phyloP scores from a whole-genome alignment of 2,329 filamentous ascomycete species.

The Endoconidiophora laricicola region DNA sequence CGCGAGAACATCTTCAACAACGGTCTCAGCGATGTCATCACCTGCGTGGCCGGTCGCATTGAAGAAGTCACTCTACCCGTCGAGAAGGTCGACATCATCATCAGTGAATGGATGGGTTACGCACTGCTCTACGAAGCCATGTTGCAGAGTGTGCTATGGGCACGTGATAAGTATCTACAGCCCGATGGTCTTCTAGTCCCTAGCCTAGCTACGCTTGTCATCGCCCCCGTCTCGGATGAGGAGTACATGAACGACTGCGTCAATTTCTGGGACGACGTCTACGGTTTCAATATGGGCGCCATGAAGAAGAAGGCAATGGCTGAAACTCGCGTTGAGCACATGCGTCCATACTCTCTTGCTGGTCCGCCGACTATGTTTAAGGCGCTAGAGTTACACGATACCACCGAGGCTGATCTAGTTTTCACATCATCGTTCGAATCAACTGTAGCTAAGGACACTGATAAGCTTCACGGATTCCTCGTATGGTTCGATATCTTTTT shows the following conservation, averaged over 20 bases:
- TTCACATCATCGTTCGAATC: constrained; percentile 56
- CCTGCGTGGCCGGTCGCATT: constrained; percentile 67
- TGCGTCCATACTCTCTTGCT: constrained; percentile 43
- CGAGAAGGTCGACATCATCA: constrained; percentile 75
- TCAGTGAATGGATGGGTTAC: constrained; percentile 98
- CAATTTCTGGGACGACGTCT: constrained; percentile 78
- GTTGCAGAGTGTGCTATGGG: constrained; percentile 81
- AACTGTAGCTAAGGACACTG: constrained; percentile 10
- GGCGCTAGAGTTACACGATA: constrained; percentile 59
- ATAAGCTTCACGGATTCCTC: constrained; percentile 63
- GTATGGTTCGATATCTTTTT: constrained; percentile 96
- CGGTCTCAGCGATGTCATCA: constrained; percentile 55
- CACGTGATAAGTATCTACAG: constrained; percentile 70
- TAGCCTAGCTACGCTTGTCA: constrained; percentile 65
- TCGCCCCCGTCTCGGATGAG: constrained; percentile 63
- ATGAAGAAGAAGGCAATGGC: constrained; percentile 75
- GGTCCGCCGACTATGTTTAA: constrained; percentile 50
- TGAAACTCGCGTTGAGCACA: constrained; percentile 62
- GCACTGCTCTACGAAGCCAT: constrained; percentile 87
- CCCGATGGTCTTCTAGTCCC: constrained; percentile 72
- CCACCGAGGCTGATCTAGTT: constrained; percentile 53
- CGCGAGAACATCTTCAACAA: constrained; percentile 74
- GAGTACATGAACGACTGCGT: constrained; percentile 66
- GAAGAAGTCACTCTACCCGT: constrained; percentile 72
- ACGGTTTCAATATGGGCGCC: constrained; percentile 84